Percentiles rank a stretch among this genome's conserved stretches.
These are phyloP conservation scores for Blastocystis sp. DNA, from an alignment of 352 stramenopile species.

Conservation along the genomic window DNA sequence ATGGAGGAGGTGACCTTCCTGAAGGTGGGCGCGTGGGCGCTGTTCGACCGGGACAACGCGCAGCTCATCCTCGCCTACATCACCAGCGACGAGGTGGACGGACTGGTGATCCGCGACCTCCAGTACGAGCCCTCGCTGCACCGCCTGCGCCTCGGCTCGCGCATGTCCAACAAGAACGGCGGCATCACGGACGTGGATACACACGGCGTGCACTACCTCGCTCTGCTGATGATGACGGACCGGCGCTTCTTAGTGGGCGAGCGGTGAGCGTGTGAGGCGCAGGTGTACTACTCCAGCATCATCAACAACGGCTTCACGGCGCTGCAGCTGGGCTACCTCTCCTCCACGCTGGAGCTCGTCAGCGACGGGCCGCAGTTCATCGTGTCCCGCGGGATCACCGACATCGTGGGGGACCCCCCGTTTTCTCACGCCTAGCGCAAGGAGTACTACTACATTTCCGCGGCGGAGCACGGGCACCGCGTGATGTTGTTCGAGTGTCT, in stretches of 20 bases:
- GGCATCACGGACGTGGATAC: constrained; percentile 23
- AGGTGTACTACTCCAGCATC: constrained; percentile 65
- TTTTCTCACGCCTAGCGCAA: background rate
- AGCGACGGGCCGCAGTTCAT: constrained; percentile 48
- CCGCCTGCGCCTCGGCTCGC: background rate
- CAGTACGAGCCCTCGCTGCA: background rate
- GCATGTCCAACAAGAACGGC: constrained; percentile 50
- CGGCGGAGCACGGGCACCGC: constrained; percentile 27
- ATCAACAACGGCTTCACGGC: constrained; percentile 56
- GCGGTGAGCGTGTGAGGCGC: background rate
- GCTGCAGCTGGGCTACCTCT: constrained; percentile 18
- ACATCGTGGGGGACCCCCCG: background rate
- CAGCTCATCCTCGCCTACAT: constrained; percentile 25
- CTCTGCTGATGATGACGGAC: constrained; percentile 36
- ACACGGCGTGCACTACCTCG: constrained; percentile 10
- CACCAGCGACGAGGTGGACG: background rate
- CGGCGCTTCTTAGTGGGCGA: constrained; percentile 13
- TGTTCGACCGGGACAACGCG: background rate
- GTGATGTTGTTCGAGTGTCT: constrained; percentile 43
- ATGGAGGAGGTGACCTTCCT: constrained; percentile 21
- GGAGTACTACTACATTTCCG: constrained; percentile 62
- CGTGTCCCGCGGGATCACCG: constrained; percentile 19
- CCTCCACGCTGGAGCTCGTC: constrained; percentile 29
- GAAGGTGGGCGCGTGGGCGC: constrained; percentile 8
- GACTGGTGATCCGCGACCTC: constrained; percentile 26